Percentiles rank a stretch among this genome's conserved stretches.
Evolutionary conservation across 192 early-diverging fungal genomes (phyloP).

Genomic region (Haplosporangium gracile): DNA sequence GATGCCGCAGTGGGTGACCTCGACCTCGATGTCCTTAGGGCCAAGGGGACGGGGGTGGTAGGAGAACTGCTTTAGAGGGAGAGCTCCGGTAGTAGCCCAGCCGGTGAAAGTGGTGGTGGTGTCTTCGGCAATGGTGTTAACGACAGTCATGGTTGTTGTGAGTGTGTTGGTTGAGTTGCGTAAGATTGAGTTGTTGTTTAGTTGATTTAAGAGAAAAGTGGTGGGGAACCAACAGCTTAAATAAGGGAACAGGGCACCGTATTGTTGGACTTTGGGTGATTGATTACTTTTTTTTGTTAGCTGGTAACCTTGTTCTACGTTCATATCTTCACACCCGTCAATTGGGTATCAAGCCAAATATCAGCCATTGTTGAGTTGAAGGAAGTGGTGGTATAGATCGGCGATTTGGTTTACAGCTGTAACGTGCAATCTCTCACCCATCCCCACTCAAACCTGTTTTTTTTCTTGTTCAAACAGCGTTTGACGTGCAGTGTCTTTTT

Average conservation of each 20-base stretch:
- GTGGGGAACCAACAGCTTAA: not conserved
- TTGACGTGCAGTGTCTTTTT: not conserved
- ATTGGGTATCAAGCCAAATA: too few relatives aligned
- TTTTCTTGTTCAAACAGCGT: not conserved
- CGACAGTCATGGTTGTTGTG: not conserved
- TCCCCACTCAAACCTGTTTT: too few relatives aligned
- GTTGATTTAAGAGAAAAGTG: not conserved
- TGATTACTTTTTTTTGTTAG: too few relatives aligned
- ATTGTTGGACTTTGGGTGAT: too few relatives aligned
- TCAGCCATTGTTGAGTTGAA: too few relatives aligned
- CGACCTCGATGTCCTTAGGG: conserved; percentile 76
- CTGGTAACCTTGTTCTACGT: too few relatives aligned
- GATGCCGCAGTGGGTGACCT: conserved; percentile 83
- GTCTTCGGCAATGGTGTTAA: conserved; percentile 43
- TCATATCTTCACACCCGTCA: too few relatives aligned
- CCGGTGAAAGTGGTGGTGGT: conserved; percentile 65
- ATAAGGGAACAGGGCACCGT: too few relatives aligned
- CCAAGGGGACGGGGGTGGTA: conserved; percentile 73
- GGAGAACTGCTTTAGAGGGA: conserved; percentile 54
- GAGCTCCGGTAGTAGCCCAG: conserved; percentile 45
- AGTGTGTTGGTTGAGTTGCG: not conserved
- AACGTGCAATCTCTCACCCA: too few relatives aligned
- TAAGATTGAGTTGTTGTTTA: not conserved
- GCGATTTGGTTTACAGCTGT: too few relatives aligned
- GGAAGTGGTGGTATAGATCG: too few relatives aligned